These are phyloP conservation scores for Aspergillus kassunensis DNA, from an alignment of 495 filamentous ascomycete genomes.

Conservation along the genomic window DNA sequence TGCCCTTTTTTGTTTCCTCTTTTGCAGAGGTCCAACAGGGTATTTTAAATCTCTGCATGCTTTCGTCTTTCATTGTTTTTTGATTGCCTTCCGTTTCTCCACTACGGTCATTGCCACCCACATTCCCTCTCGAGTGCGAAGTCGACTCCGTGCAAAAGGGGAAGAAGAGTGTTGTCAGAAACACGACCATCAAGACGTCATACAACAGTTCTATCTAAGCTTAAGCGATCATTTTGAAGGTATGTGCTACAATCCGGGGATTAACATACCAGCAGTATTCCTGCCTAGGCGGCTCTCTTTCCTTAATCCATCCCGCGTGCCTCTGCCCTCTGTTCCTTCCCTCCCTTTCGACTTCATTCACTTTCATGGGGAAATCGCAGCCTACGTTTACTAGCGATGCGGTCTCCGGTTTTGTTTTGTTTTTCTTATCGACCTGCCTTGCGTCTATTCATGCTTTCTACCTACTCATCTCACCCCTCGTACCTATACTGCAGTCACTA, in stretches of 20 bases:
- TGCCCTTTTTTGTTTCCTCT: neutral
- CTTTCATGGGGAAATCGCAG: constrained; percentile 16
- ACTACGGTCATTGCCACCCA: constrained; percentile 9
- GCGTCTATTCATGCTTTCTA: constrained; percentile 17
- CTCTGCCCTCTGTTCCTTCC: constrained; percentile 22
- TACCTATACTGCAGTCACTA: constrained; percentile 21
- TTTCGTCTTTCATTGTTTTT: constrained; percentile 8
- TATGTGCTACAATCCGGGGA: neutral
- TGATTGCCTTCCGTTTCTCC: neutral
- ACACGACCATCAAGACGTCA: constrained; percentile 4
- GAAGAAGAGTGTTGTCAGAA: constrained; percentile 1
- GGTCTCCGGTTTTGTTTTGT: constrained; percentile 17
- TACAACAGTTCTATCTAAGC: constrained; percentile 1
- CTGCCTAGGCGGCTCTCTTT: constrained; percentile 4
- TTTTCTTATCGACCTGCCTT: constrained; percentile 29
- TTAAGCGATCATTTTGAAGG: constrained; percentile 7
- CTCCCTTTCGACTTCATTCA: constrained; percentile 15
- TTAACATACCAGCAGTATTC: constrained; percentile 9
- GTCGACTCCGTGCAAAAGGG: constrained; percentile 11
- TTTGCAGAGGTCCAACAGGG: constrained; percentile 5
- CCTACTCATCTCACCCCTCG: constrained; percentile 6
- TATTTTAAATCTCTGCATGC: constrained; percentile 8
- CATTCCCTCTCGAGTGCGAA: constrained; percentile 4
- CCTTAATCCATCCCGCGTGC: constrained; percentile 7
- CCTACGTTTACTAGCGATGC: constrained; percentile 16